These are phyloP conservation scores for Jaapia argillacea DNA, from an alignment of 768 basidiomycete genomes.

Conservation along the genomic window DNA sequence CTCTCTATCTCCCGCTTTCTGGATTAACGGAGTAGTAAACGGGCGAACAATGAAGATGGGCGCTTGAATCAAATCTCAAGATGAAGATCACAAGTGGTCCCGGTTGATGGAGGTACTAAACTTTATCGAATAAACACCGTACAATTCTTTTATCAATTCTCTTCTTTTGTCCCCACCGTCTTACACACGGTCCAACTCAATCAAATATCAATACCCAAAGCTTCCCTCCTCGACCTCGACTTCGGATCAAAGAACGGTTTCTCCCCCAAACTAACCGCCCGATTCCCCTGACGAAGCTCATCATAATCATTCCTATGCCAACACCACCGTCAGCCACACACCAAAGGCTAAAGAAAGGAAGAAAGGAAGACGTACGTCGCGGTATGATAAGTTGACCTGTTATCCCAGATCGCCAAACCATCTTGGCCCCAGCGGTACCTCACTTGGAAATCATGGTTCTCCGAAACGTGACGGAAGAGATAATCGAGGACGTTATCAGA, in stretches of 20 bases:
- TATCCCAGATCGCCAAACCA: constrained; percentile 56
- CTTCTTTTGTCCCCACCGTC: too few relatives aligned
- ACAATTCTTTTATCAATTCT: too few relatives aligned
- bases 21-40: too few relatives aligned
- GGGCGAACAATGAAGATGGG: too few relatives aligned
- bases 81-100: too few relatives aligned
- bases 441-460: constrained; percentile 52
- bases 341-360: not conserved
- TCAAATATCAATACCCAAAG: constrained; percentile 11
- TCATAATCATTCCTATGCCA: constrained; percentile 21
- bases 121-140: too few relatives aligned
- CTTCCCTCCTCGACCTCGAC: constrained; percentile 25
- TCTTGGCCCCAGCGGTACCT: constrained; percentile 41
- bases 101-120: too few relatives aligned
- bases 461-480: constrained; percentile 37
- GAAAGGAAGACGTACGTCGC: constrained; percentile 13
- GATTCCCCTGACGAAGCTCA: constrained; percentile 32
- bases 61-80: too few relatives aligned
- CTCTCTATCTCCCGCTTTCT: too few relatives aligned
- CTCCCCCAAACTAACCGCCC: constrained; percentile 46
- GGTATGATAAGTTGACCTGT: constrained; percentile 39
- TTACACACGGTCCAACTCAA: too few relatives aligned
- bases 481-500: constrained; percentile 38
- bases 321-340: not conserved
- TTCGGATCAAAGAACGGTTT: constrained; percentile 37